Base-by-base conservation (phyloP, 2,329 filamentous ascomycete species). In the Rachicladosporium sp. region DNA sequence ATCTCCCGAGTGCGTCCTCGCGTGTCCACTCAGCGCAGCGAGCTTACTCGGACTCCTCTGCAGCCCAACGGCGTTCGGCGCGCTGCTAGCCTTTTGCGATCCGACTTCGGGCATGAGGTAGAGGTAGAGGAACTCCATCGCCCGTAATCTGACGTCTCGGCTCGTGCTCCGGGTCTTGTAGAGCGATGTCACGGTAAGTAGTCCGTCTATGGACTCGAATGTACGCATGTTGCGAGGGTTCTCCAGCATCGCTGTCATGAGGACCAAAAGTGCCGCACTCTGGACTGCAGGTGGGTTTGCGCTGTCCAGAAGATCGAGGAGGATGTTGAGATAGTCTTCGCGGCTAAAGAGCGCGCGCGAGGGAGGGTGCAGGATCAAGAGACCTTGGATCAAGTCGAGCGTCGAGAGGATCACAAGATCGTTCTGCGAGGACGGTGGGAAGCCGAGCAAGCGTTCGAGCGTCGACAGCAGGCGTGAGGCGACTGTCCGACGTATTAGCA, bases 91-190 rank as follows among this genome's bases (percentile, higher is more conserved):
- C 6, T 42, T 40, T 10, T 41, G 30, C 6, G 50, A 52, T 3
- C 43, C 36, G n/a, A 46, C 78, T 64, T 98, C 91, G 37, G 89
- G 88, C 81, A 96, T 94, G 51, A 98, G 79, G 62, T 96, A 98
- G 63, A 96, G 96, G 69, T 96, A 96, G 37, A 98, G 67, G 58
- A 96, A 96, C 62, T 96, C 91, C 50, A 95, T 80, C n/a, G 93
- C 76, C 61, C 93, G 91, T 56, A 94, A 75, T 67, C 94, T 95
- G 49, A 96, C 88, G 52, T 89, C 84, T 45, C 86, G 78, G 15
- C 78, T 78, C 3, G 89, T 95, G 48, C 79, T 77, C 44, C 86
- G 79, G 47, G 82, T 83, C 62, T 93, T 93, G 74, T 96, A 95
- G 36, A 96, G 73, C 7, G 83, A 89, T 2, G 89, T 94, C 34